Percentiles rank a stretch among this genome's conserved stretches.
These are phyloP conservation scores for Botrytis galanthina DNA, from an alignment of 2,329 filamentous ascomycete species.

Conservation along the genomic window DNA sequence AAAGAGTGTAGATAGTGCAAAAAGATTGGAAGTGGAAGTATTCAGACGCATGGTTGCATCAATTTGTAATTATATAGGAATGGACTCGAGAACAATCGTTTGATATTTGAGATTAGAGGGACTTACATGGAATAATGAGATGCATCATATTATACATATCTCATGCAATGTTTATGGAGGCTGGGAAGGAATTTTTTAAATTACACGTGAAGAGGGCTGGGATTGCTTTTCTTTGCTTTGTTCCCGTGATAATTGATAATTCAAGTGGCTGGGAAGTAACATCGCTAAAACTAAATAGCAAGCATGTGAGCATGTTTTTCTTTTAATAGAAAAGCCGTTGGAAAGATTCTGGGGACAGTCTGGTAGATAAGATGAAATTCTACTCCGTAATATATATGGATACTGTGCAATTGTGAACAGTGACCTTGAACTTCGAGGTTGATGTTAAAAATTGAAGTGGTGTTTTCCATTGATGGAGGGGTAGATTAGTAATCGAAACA, in stretches of 20 bases:
- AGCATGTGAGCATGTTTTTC: not conserved
- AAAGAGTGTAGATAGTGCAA: constrained; percentile 34
- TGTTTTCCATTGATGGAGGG: not conserved
- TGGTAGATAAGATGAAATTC: not conserved
- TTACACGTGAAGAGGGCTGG: constrained; percentile 28
- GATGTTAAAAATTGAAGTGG: not conserved
- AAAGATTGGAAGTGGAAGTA: constrained; percentile 28
- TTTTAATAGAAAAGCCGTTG: not conserved
- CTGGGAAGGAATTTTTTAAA: constrained; percentile 23
- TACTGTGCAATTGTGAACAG: not conserved
- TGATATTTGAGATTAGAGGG: constrained; percentile 17
- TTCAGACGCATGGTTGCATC: constrained; percentile 33
- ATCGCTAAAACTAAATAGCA: constrained; percentile 1
- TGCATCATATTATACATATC: constrained; percentile 31
- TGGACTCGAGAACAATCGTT: not conserved
- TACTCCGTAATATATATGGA: not conserved
- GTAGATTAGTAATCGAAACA: not conserved
- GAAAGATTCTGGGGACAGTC: not conserved
- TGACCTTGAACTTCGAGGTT: not conserved
- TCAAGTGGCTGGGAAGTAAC: constrained; percentile 23
- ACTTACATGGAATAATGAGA: constrained; percentile 23
- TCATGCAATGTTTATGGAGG: constrained; percentile 28
- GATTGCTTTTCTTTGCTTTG: not conserved
- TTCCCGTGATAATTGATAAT: constrained; percentile 24
- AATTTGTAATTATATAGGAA: constrained; percentile 5